phyloP scores from a whole-genome alignment of 345 rosid species.

The Eucalyptus lansdowneana region DNA sequence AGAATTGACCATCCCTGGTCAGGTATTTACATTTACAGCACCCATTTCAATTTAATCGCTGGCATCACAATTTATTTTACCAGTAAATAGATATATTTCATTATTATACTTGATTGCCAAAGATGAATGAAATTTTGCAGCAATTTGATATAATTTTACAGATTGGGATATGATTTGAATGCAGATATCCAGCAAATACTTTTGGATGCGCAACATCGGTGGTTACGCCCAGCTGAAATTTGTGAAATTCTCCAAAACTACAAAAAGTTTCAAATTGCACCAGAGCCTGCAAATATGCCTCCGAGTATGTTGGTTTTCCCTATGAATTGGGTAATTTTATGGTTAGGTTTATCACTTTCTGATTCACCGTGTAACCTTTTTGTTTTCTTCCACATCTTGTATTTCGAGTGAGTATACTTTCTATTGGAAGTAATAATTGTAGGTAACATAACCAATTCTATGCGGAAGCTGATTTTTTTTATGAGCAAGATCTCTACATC shows the following conservation, averaged over 20 bases:
- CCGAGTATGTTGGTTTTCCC: slow-evolving; percentile 31
- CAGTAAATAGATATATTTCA: neutral
- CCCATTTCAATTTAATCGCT: neutral
- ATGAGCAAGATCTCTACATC: neutral
- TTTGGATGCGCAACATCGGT: slow-evolving; percentile 74
- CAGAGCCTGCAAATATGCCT: slow-evolving; percentile 68
- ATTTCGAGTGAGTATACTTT: neutral
- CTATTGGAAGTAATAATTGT: neutral
- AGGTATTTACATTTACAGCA: neutral
- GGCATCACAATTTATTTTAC: neutral
- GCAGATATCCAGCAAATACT: slow-evolving; percentile 79
- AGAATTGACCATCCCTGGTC: neutral
- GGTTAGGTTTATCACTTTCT: neutral
- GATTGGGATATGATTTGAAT: neutral
- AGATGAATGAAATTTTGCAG: neutral
- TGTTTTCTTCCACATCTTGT: neutral
- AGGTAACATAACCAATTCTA: neutral
- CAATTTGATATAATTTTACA: neutral
- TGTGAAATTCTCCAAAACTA: slow-evolving; percentile 76
- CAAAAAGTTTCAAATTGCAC: slow-evolving; percentile 44
- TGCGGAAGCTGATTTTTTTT: neutral
- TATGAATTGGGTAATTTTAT: neutral
- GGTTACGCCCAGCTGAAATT: slow-evolving; percentile 95
- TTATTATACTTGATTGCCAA: neutral
- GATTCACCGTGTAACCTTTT: neutral